phyloP scores from a whole-genome alignment of 2,329 filamentous ascomycete species.

The Monilinia fructicola region DNA sequence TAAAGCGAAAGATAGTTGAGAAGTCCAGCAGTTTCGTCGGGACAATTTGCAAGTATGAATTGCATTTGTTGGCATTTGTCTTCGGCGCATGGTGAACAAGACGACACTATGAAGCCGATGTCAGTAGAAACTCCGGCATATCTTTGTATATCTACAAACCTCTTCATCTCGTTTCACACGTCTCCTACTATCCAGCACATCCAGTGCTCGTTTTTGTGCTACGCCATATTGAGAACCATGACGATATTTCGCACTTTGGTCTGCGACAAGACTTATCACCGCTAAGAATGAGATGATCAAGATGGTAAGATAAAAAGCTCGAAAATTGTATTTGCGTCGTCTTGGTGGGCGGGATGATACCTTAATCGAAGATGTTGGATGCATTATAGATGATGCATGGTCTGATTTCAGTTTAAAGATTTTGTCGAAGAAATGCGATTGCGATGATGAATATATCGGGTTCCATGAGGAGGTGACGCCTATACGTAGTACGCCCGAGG shows the following conservation, averaged over 20 bases:
- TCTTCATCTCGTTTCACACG: constrained; percentile 40
- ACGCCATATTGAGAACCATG: constrained; percentile 36
- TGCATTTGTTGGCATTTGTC: constrained; percentile 93
- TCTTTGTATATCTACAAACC: constrained; percentile 28
- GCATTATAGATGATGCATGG: constrained; percentile 36
- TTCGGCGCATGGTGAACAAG: constrained; percentile 71
- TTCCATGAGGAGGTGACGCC: no score
- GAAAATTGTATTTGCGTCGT: constrained; percentile 36
- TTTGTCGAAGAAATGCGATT: background rate
- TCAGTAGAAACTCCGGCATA: constrained; percentile 16
- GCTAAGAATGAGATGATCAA: constrained; percentile 37
- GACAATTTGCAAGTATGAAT: constrained; percentile 79
- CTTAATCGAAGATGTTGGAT: constrained; percentile 28
- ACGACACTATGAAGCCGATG: constrained; percentile 58
- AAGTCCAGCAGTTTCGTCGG: constrained; percentile 85
- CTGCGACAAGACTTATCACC: constrained; percentile 37
- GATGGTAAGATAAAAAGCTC: constrained; percentile 40
- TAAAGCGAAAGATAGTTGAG: constrained; percentile 87
- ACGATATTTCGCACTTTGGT: constrained; percentile 37
- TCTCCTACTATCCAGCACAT: constrained; percentile 31
- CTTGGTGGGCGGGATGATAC: constrained; percentile 24
- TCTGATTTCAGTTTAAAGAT: constrained; percentile 21
- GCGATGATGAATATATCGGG: background rate
- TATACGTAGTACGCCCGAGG: no score
- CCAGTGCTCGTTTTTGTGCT: constrained; percentile 35